phyloP scores from a whole-genome alignment of 495 filamentous ascomycete species.

The Bacidia gigantensis region DNA sequence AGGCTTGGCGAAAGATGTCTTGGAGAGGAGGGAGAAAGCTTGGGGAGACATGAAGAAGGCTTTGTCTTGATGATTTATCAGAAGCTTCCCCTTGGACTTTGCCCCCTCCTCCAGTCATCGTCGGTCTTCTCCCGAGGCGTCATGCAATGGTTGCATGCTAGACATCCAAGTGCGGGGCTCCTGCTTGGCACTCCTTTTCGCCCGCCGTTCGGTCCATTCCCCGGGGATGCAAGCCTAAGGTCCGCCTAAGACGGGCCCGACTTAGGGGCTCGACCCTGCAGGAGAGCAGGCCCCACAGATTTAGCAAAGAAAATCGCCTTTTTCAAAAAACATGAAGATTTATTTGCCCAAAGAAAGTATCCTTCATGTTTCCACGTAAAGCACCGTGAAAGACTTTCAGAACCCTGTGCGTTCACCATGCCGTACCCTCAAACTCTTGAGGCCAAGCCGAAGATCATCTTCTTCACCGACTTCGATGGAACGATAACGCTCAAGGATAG shows the following conservation, averaged over 20 bases:
- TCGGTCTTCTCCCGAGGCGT: background rate
- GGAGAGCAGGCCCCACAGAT: background rate
- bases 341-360: no score
- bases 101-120: background rate
- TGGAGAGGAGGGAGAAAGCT: background rate
- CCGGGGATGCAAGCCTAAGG: no score
- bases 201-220: background rate
- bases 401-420: conserved; percentile 13
- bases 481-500: conserved; percentile 85
- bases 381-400: no score
- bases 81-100: background rate
- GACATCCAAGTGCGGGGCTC: conserved; percentile 2
- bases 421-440: conserved; percentile 30
- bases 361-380: no score
- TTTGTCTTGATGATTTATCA: background rate
- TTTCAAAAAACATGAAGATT: no score
- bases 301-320: no score
- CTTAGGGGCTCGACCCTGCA: background rate
- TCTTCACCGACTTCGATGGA: conserved; percentile 96
- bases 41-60: background rate
- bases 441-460: conserved; percentile 69
- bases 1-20: background rate
- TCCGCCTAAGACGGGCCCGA: no score
- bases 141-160: background rate
- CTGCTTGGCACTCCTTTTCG: background rate